These are phyloP conservation scores for Phytophthora podocarpi DNA, from an alignment of 352 stramenopile species.

Conservation along the genomic window DNA sequence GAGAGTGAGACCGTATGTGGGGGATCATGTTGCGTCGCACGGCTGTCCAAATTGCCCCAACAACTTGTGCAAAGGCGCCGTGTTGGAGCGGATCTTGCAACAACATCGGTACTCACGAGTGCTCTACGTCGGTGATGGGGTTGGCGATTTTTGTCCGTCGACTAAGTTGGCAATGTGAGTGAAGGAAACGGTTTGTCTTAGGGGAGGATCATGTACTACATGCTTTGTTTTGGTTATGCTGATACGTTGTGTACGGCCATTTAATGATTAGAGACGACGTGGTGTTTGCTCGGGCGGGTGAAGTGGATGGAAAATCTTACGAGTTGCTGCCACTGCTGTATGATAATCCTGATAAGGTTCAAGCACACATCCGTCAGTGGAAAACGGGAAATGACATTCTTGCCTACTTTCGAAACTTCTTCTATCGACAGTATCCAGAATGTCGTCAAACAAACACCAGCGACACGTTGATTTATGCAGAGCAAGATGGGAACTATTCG, in stretches of 20 bases:
- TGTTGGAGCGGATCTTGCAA: conserved; percentile 44
- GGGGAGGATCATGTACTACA: neutral
- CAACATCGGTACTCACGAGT: conserved; percentile 41
- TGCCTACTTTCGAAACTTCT: conserved; percentile 26
- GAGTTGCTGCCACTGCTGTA: conserved; percentile 16
- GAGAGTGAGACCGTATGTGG: conserved; percentile 46
- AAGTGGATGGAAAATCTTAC: no score
- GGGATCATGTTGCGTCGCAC: conserved; percentile 34
- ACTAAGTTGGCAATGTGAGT: conserved; percentile 46
- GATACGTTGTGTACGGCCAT: no score
- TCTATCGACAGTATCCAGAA: conserved; percentile 24
- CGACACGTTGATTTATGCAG: neutral
- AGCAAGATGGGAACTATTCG: conserved; percentile 7
- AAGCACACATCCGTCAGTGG: conserved; percentile 22
- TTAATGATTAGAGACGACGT: conserved; percentile 29
- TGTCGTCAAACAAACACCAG: neutral
- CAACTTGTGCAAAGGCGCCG: conserved; percentile 71
- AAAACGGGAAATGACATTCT: conserved; percentile 19
- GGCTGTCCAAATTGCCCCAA: conserved; percentile 46
- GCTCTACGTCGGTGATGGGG: conserved; percentile 60
- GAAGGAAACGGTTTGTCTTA: neutral
- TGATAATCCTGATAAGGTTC: conserved; percentile 2
- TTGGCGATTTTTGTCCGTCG: conserved; percentile 56
- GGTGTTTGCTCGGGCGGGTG: conserved; percentile 22
- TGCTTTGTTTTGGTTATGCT: neutral